Percentiles rank a stretch among this genome's conserved stretches.
Evolutionary conservation across 2,329 filamentous ascomycete genomes (phyloP).

Genomic region (Alternaria rosae): DNA sequence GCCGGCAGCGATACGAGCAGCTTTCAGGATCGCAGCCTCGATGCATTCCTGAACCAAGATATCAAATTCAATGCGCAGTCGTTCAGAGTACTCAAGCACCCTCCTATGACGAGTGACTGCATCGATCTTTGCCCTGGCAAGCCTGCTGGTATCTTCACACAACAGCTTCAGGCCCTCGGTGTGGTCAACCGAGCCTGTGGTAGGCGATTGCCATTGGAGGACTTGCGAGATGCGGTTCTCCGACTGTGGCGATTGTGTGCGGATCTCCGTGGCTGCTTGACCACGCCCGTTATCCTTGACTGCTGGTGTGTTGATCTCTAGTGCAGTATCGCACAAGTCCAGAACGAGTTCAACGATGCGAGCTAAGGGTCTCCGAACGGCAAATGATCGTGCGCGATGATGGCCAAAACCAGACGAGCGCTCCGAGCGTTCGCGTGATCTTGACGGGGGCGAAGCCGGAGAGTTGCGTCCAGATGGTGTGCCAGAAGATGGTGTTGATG

Average conservation of each 20-base stretch:
- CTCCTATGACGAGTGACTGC: slow-evolving; percentile 88
- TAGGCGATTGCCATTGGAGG: slow-evolving; percentile 94
- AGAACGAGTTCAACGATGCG: slow-evolving; percentile 94
- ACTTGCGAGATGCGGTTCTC: slow-evolving; percentile 95
- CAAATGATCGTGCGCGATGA: slow-evolving; percentile 83
- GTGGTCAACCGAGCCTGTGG: slow-evolving; percentile 87
- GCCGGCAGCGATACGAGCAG: slow-evolving; percentile 84
- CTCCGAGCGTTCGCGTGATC: slow-evolving; percentile 75
- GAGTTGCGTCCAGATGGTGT: slow-evolving; percentile 73
- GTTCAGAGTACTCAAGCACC: slow-evolving; percentile 94
- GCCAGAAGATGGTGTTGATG: slow-evolving; percentile 70
- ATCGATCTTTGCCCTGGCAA: slow-evolving; percentile 88
- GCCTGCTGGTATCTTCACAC: slow-evolving; percentile 87
- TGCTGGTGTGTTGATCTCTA: slow-evolving; percentile 92
- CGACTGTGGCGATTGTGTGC: slow-evolving; percentile 94
- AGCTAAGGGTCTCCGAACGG: slow-evolving; percentile 85
- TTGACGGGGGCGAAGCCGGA: slow-evolving; percentile 69
- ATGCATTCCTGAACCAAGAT: slow-evolving; percentile 95
- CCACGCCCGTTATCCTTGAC: slow-evolving; percentile 79
- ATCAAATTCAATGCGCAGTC: slow-evolving; percentile 92
- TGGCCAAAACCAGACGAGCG: slow-evolving; percentile 77
- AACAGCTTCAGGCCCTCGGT: slow-evolving; percentile 87
- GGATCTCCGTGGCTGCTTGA: slow-evolving; percentile 75
- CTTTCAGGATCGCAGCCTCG: slow-evolving; percentile 87
- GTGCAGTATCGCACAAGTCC: slow-evolving; percentile 92